Base-by-base conservation (phyloP, 768 basidiomycete species). In the Tricholoma hemisulphureum region DNA sequence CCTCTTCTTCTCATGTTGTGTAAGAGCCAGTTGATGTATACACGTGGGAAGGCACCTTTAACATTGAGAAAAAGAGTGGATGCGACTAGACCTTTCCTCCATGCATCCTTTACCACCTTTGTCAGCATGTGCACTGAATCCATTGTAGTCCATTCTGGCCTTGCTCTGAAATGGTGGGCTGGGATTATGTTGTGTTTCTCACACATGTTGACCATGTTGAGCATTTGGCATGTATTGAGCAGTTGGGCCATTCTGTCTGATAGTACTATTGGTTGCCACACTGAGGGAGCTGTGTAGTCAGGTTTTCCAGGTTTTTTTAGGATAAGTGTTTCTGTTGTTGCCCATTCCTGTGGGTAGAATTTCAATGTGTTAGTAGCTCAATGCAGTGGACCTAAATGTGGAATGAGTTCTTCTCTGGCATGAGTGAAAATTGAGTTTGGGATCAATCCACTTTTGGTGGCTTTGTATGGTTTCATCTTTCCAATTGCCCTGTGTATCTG, bases 21-120 rank as follows among this genome's bases (percentile, higher is more conserved):
- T 18, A 48, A 11, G 59, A 43, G 41, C n/a, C 41, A 14, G 4
- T 43, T 23, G 41, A 43, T 23, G 16, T n/a, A 5, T 43, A 43
- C 41, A 14, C 41, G 5, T 23, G 41, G 41, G 41, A 43, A 43
- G 14, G 41, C 41, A 0, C 63, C 67, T 60, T 73, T 57, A 1
- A 73, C 63, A 37, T 74, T 71, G 2, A 73, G 61, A 52, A 68
- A 69, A 0, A 75, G 63, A 0, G 55, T 61, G 3, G 64, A 60
- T 1, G 62, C 73, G 0, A 69, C 69, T 32, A 68, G 53, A 0
- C 58, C 55, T 23, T 52, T 37, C 23, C 34, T 2, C 77, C 77
- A 78, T 1, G 74, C 71, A 4, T 73, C 69, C 46, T 75, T 69
- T n/a, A 78, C 62, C 16, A 58, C 68, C 0, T 72, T 58, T 10